Base-by-base conservation (phyloP, 129 eudicot genomes). In the Escallonia rubra region DNA sequence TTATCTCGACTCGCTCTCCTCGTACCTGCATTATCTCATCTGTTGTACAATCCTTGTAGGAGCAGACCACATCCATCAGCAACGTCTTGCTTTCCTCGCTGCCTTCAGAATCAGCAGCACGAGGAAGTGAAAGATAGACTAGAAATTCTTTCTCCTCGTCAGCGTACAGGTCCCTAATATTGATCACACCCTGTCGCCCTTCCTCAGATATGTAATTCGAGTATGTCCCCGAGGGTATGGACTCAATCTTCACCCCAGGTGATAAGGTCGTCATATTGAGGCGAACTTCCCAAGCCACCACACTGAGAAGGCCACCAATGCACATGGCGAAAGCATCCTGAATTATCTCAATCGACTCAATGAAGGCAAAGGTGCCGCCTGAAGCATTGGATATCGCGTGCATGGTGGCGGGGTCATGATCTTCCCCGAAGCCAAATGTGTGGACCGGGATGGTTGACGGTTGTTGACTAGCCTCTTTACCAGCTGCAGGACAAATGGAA, bases 261-360 rank as follows among this genome's bases (percentile, higher is more conserved):
- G 61, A 2, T 2, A 52, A 56, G 41, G 68, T 39, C 8, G 51
- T 15, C 13, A 71, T 42, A 1, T 1, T 16, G 53, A 71, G 53
- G 9, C n/a, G 46, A 8, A 71, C 67, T 41, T 70, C 74, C 40
- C 60, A 59, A 5, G 13, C 67, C 52, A 70, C 74, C 14, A 70
- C 74, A 57, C 73, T 69, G n/a, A 69, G 45, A 34, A 69, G 56
- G 10, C 73, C 73, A 3, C 73, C 73, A 61, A 70, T 70, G 67
- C 74, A 70, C 60, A 59, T 67, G 4, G 74, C 74, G 60, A 70
- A 70, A 11, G 74, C 66, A 41, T 70, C 74, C 16, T 70, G 74
- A 49, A 70, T 61, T n/a, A 50, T 59, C 48, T 59, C 56, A 44
- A 59, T 67, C 46, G 67, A 49, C 39, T 70, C 74, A 9, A 70